Evolutionary conservation across 768 basidiomycete genomes (phyloP).

Genomic region (Cytidiella melzeri): DNA sequence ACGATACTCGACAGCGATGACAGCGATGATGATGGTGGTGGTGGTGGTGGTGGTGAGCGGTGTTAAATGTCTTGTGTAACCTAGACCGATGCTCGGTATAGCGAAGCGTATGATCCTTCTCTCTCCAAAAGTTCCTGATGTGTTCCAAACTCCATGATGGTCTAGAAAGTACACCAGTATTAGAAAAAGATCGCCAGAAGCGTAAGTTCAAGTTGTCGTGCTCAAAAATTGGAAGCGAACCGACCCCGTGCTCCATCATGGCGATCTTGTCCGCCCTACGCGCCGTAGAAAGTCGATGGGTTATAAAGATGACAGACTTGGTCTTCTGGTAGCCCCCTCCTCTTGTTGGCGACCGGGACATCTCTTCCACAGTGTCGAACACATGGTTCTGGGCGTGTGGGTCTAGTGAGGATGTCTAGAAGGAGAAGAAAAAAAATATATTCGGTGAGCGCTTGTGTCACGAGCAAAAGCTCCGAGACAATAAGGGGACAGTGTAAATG

Average conservation of each 20-base stretch:
- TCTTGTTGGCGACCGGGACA: constrained; percentile 50
- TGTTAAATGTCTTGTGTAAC: too few relatives aligned
- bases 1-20: neutral
- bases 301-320: constrained; percentile 79
- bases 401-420: constrained; percentile 73
- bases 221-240: too few relatives aligned
- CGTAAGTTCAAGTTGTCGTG: too few relatives aligned
- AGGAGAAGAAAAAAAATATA: too few relatives aligned
- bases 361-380: constrained; percentile 66
- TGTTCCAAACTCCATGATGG: constrained; percentile 70
- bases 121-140: constrained; percentile 58
- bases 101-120: constrained; percentile 59
- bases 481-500: too few relatives aligned
- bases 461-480: too few relatives aligned
- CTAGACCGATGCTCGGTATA: constrained; percentile 66
- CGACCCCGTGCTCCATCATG: constrained; percentile 74
- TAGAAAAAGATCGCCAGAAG: too few relatives aligned
- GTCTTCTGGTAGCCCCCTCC: constrained; percentile 52
- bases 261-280: constrained; percentile 82
- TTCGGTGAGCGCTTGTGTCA: too few relatives aligned
- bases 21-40: too few relatives aligned
- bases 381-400: constrained; percentile 75
- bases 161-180: too few relatives aligned
- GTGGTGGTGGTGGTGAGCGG: too few relatives aligned
- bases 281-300: constrained; percentile 75